Evolutionary conservation across 2,329 filamentous ascomycete species (phyloP).

Genomic region (Zymoseptoria tritici): DNA sequence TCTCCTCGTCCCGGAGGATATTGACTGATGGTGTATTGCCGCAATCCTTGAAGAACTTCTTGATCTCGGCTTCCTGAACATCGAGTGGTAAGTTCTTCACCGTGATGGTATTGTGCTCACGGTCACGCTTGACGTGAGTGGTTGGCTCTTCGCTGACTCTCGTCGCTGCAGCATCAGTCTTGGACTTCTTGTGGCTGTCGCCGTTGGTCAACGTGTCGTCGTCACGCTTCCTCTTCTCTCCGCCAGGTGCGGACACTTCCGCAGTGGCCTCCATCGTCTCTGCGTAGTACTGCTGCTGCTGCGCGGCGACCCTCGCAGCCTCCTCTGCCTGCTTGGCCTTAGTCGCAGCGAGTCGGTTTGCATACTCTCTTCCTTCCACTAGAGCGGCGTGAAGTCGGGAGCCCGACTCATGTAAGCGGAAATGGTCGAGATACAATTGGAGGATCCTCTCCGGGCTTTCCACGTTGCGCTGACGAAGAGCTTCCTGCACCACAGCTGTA

Average conservation of each 20-base stretch:
- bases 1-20: conserved; percentile 52
- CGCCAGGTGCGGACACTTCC: conserved; percentile 14
- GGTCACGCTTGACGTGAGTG: conserved; percentile 61
- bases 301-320: conserved; percentile 46
- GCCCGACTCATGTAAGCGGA: conserved; percentile 81
- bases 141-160: conserved; percentile 29
- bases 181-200: conserved; percentile 59
- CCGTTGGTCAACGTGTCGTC: conserved; percentile 44
- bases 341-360: conserved; percentile 55
- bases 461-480: conserved; percentile 53
- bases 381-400: conserved; percentile 66
- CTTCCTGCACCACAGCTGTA: conserved; percentile 68
- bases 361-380: conserved; percentile 63
- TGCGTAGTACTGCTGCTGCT: conserved; percentile 27
- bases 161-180: conserved; percentile 34
- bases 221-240: conserved; percentile 68
- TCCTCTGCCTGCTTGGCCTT: conserved; percentile 62
- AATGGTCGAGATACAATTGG: conserved; percentile 68
- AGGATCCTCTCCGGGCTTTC: conserved; percentile 73
- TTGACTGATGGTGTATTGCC: conserved; percentile 75
- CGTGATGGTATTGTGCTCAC: conserved; percentile 81
- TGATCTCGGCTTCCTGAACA: conserved; percentile 63
- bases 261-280: conserved; percentile 22
- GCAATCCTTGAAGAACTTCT: conserved; percentile 87
- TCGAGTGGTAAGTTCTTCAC: conserved; percentile 68